These are phyloP conservation scores for Coemansia sp. DNA, from an alignment of 192 early-diverging fungal species.

Conservation along the genomic window DNA sequence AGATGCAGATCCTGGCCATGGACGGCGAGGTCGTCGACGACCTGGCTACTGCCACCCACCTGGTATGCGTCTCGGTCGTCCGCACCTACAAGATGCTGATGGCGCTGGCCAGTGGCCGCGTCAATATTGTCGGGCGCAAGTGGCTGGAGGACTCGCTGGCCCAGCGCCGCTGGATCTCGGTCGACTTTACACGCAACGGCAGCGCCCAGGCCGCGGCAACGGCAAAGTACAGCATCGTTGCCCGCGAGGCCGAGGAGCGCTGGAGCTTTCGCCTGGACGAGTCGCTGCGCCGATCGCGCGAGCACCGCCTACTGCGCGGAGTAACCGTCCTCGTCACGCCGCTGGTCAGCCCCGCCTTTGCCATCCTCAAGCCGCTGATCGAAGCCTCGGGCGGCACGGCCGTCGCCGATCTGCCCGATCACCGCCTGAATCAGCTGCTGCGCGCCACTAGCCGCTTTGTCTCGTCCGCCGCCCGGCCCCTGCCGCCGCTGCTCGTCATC, in stretches of 20 bases:
- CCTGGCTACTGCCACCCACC: conserved; percentile 52
- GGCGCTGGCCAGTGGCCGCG: conserved; percentile 31
- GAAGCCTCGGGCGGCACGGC: conserved; percentile 34
- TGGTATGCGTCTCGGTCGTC: conserved; percentile 50
- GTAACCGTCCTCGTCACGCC: conserved; percentile 39
- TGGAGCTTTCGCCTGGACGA: conserved; percentile 23
- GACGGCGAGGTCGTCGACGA: conserved; percentile 50
- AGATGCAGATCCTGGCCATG: conserved; percentile 44
- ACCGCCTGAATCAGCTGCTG: conserved; percentile 17
- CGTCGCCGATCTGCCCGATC: conserved; percentile 12
- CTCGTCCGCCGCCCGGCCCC: conserved; percentile 1
- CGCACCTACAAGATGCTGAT: conserved; percentile 56
- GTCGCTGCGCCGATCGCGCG: conserved; percentile 18
- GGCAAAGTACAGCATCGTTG: conserved; percentile 21
- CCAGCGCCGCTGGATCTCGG: conserved; percentile 22
- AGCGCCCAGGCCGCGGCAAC: neutral
- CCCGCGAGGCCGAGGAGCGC: conserved; percentile 16
- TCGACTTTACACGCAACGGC: conserved; percentile 5
- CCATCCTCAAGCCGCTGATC: conserved; percentile 25
- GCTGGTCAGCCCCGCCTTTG: conserved; percentile 11
- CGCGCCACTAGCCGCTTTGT: conserved; percentile 7
- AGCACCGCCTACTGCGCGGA: conserved; percentile 25
- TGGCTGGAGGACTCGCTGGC: conserved; percentile 40
- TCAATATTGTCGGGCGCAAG: conserved; percentile 18
- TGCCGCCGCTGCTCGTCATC: conserved; percentile 33